Base-by-base conservation (phyloP, 441 rosid genomes). In the Omphalea diandra region DNA sequence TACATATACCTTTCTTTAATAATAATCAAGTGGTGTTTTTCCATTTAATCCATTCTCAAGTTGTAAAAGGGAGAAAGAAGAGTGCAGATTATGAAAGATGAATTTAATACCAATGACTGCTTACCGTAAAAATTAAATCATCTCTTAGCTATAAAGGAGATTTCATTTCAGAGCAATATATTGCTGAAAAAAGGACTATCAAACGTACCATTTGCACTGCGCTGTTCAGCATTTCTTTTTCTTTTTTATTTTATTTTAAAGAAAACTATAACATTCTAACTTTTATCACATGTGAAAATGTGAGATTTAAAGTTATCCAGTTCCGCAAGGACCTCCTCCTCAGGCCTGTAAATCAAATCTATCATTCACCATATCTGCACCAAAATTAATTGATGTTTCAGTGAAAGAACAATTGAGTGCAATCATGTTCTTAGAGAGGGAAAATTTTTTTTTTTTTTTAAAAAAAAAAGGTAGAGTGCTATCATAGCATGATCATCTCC, bases 341-440 rank as follows among this genome's bases (percentile, higher is more conserved):
- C 83, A 0, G 87, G 82, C 59, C 88, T 77, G 79, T 84, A 83
- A 57, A 87, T 82, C 77, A 85, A 62, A 78, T 87, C 92, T 7
- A 82, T 79, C 88, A 87, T 84, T 52, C 88, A 59, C 86, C 88
- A 87, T 81, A 87, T 82, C 92, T 87, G 88, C 81, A 74, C 8
- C 7, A 38, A 56, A 69, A 47, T 35, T 32, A 22, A 57, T 17
- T 22, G 29, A 49, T 0, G 24, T 40, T 52, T 50, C 15, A 32
- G 66, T 10, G 7, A 43, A 33, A 27, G 24, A 68, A 7, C 26
- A 59, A 24, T 5, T 38, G 26, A 33, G 26, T 18, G 14, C 63
- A 18, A n/a, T 31, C n/a, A n/a, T n/a, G n/a, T n/a, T n/a, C n/a
- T n/a, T n/a, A n/a, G n/a, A n/a, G n/a, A n/a, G n/a, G n/a, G n/a